Percentiles rank a stretch among this genome's conserved stretches.
Conservation (phyloP, 2,329 filamentous ascomycete genomes). For the Diaporthe citriasiana region DNA sequence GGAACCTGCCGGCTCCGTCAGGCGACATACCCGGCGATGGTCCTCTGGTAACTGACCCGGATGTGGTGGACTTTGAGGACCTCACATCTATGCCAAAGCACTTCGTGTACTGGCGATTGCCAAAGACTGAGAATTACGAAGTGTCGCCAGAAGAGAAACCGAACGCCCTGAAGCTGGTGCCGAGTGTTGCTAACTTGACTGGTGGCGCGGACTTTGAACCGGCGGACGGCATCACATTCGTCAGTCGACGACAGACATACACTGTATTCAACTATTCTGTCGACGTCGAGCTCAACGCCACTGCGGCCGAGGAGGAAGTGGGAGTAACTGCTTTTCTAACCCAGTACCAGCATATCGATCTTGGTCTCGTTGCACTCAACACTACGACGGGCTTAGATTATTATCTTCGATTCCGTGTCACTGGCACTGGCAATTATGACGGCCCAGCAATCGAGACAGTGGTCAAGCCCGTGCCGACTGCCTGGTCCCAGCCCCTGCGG, state of each 20-base stretch:
- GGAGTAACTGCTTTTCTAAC: conserved; percentile 54
- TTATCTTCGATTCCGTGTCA: conserved; percentile 44
- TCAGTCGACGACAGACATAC: conserved; percentile 47
- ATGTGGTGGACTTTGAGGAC: conserved; percentile 60
- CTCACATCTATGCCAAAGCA: conserved; percentile 47
- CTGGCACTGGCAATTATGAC: conserved; percentile 29
- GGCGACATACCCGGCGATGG: conserved; percentile 56
- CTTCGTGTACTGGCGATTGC: conserved; percentile 51
- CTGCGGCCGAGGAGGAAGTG: conserved; percentile 48
- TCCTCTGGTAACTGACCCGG: conserved; percentile 58
- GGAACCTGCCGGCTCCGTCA: conserved; percentile 53
- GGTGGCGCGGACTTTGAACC: conserved; percentile 45
- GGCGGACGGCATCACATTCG: conserved; percentile 41
- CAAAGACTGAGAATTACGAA: conserved; percentile 45
- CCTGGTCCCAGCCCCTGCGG: conserved; percentile 48
- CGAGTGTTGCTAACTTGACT: conserved; percentile 48
- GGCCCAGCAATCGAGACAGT: conserved; percentile 26
- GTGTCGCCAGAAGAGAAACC: conserved; percentile 43
- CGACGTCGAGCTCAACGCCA: conserved; percentile 47
- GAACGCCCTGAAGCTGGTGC: conserved; percentile 46
- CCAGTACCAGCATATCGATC: conserved; percentile 51
- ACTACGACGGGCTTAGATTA: conserved; percentile 40
- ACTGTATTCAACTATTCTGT: conserved; percentile 51
- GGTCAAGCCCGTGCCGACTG: conserved; percentile 45
- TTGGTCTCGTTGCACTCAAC: conserved; percentile 48